Base-by-base conservation (phyloP, 345 rosid genomes). In the Leavenworthia alabamica region DNA sequence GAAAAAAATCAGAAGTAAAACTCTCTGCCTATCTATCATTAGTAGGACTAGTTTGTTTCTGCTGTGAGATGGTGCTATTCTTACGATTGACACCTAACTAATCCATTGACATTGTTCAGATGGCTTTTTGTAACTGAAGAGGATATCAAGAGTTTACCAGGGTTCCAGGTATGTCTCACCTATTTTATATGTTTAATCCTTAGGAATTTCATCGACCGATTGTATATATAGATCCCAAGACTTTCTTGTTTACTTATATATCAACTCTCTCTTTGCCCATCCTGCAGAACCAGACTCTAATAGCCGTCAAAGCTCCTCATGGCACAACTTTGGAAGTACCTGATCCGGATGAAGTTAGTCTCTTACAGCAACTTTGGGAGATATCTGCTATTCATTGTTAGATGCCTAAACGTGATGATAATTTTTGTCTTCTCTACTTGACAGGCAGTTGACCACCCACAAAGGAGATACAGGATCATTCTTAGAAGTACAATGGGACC, bases 291-390 rank as follows among this genome's bases (percentile, higher is more conserved):
- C 80, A 93, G 80, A 93, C 97, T 48, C 81, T 93, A 56, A 93
- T 93, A 70, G 97, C 97, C 66, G 78, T 93, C 61, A 89, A 93
- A 83, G 97, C 97, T 79, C 97, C 97, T 27, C 96, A 93, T 66
- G 97, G 99, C 64, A 93, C 99, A 46, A 93, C 99, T 11, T 70
- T 93, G 68, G 97, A 89, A 82, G 95, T 93, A 44, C 97, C 91
- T 27, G 96, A 93, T 80, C 97, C 95, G 17, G 88, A 84, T 70
- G 96, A 89, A 66, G 97, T 93, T 78, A 78, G 89, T 70, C 27
- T 24, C 64, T 26, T 14, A 15, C 42, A 56, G 41, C 20, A 61
- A 44, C 52, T 23, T 47, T 60, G 9, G 19, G 31, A 45, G 46
- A 48, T 59, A 48, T 39, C 13, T 48, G 33, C 55, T 57, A 29